Percentiles rank a stretch among this genome's conserved stretches.
These are phyloP conservation scores for Blastocystis hominis DNA, from an alignment of 352 stramenopile species.

Conservation along the genomic window DNA sequence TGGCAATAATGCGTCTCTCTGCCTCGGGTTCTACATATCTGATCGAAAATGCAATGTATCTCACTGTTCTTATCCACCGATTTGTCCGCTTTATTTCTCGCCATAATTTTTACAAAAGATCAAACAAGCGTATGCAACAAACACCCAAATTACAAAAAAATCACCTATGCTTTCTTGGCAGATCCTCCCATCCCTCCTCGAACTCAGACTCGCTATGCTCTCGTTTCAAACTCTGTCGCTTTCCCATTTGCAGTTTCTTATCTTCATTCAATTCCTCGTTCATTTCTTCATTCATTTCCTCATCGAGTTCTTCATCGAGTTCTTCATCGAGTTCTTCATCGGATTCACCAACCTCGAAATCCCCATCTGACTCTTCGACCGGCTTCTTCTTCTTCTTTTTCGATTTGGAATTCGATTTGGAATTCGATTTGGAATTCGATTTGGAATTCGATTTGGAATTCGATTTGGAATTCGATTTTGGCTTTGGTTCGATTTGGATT, in stretches of 20 bases:
- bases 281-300: background rate
- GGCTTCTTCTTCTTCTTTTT: background rate
- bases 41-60: background rate
- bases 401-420: background rate
- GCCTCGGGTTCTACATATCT: conserved; percentile 16
- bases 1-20: conserved; percentile 30
- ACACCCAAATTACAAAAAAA: background rate
- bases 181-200: background rate
- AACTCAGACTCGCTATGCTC: background rate
- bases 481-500: background rate
- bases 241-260: background rate
- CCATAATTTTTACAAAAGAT: background rate
- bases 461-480: background rate
- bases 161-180: background rate
- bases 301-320: background rate
- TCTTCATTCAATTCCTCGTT: background rate
- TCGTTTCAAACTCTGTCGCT: background rate
- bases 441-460: background rate
- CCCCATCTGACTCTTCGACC: background rate
- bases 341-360: background rate
- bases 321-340: background rate
- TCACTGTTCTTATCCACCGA: conserved; percentile 14
- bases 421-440: background rate
- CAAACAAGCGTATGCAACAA: background rate
- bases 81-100: background rate